These are phyloP conservation scores for Clonostachys rhizophaga DNA, from an alignment of 2,329 filamentous ascomycete species.

Conservation along the genomic window DNA sequence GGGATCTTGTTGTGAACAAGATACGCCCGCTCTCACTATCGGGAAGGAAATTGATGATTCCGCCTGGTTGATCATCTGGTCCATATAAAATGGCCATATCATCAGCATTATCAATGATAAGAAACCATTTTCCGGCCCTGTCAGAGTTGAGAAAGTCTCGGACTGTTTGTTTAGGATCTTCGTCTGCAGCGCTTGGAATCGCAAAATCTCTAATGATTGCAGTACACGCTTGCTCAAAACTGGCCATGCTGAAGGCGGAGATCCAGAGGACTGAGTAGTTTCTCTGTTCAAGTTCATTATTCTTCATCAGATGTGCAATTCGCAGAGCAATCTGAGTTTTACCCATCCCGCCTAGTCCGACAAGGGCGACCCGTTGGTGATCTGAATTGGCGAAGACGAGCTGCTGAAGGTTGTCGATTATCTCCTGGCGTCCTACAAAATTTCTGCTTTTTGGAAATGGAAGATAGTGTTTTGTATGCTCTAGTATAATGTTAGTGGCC, in stretches of 20 bases:
- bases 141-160: neutral
- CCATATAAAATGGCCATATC: neutral
- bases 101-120: neutral
- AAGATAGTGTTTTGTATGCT: too few species aligned
- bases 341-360: constrained; percentile 27
- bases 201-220: neutral
- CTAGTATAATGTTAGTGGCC: too few species aligned
- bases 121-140: neutral
- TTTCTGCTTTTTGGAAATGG: too few species aligned
- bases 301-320: constrained; percentile 23
- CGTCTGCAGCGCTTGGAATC: neutral
- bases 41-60: neutral
- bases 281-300: constrained; percentile 8
- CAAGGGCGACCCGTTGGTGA: constrained; percentile 10
- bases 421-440: too few species aligned
- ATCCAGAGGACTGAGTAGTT: constrained; percentile 33
- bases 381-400: too few species aligned
- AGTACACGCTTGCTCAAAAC: constrained; percentile 16
- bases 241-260: constrained; percentile 20
- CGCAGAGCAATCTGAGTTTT: constrained; percentile 31
- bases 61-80: neutral
- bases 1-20: neutral
- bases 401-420: too few species aligned
- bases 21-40: neutral
- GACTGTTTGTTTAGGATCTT: neutral